Evolutionary conservation across 306 rosid genomes (phyloP), one percentile per base, ranked within the genome.

Genomic region (Luffa aegyptiaca): DNA sequence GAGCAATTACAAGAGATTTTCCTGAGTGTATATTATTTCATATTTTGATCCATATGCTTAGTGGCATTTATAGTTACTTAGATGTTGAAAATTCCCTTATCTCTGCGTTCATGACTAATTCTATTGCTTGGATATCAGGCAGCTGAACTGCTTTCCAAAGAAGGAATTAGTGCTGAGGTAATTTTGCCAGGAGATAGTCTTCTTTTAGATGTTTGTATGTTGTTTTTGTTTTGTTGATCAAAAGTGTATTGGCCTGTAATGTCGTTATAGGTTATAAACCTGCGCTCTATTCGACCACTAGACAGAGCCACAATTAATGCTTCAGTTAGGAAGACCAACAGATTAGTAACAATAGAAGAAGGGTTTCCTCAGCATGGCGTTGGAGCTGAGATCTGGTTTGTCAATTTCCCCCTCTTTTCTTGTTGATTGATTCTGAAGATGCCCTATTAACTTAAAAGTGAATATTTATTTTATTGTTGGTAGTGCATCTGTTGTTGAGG

Each of bases 301-400:
- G 99, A 96, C 87, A 91, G 96, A 84, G 70, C 92, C 75, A 91
- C 98, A 13, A 93, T 96, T 81, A 96, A 96, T 80, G 80, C 96
- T 61, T 96, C 99, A 52, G 99, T 96, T 17, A 87, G 97, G 88
- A 96, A 96, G 87, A 96, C 99, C 83, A 96, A 89, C 88, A 90
- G 97, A 82, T 80, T 96, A 48, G 88, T 96, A 59, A 96, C 99
- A 39, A 93, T 96, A 77, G 99, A 96, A 87, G 99, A 96, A 93
- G 99, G 99, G 71, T 91, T 93, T 87, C 99, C 99, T 82, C 99
- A 96, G 93, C 97, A 96, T 79, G 99, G 99, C 53, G 96, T 96
- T 81, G 99, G 99, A 18, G 98, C 99, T 5, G 99, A 96, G 89
- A 96, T 96, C 78, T 96, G 99, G 99, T 95, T 79, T 44, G 63